These are phyloP conservation scores for Rutstroemia sydowiana DNA, from an alignment of 2,329 filamentous ascomycete genomes.

Conservation along the genomic window DNA sequence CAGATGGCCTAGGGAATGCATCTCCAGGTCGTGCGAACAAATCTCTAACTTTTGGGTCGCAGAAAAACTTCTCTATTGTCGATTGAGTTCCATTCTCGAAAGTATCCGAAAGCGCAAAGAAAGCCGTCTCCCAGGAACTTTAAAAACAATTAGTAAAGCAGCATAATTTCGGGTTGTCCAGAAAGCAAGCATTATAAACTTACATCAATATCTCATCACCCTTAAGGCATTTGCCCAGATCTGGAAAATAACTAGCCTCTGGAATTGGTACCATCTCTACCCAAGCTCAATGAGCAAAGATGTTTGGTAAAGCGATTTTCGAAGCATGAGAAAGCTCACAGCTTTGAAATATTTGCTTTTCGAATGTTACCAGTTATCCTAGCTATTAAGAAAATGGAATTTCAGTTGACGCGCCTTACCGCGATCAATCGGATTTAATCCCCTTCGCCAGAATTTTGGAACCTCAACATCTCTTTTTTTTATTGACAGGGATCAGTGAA, in stretches of 20 bases:
- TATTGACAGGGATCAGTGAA: neutral
- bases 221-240: constrained; percentile 76
- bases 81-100: constrained; percentile 48
- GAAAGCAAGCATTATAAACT: constrained; percentile 27
- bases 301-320: constrained; percentile 18
- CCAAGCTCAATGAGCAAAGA: constrained; percentile 37
- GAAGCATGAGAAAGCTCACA: constrained; percentile 24
- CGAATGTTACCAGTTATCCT: neutral
- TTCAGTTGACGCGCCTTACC: constrained; percentile 17
- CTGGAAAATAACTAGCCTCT: constrained; percentile 70
- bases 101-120: constrained; percentile 49
- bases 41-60: constrained; percentile 58
- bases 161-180: neutral
- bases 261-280: constrained; percentile 60
- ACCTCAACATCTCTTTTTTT: constrained; percentile 3
- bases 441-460: neutral
- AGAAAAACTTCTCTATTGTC: constrained; percentile 58
- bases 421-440: constrained; percentile 2
- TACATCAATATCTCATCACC: constrained; percentile 77
- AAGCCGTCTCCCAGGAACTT: constrained; percentile 57
- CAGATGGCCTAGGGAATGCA: constrained; percentile 56
- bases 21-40: constrained; percentile 62
- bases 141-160: constrained; percentile 10
- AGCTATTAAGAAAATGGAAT: neutral
- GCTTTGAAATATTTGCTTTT: neutral